Conservation (phyloP, 1,139 yeast species). For the Blastobotrys ciferrii region DNA sequence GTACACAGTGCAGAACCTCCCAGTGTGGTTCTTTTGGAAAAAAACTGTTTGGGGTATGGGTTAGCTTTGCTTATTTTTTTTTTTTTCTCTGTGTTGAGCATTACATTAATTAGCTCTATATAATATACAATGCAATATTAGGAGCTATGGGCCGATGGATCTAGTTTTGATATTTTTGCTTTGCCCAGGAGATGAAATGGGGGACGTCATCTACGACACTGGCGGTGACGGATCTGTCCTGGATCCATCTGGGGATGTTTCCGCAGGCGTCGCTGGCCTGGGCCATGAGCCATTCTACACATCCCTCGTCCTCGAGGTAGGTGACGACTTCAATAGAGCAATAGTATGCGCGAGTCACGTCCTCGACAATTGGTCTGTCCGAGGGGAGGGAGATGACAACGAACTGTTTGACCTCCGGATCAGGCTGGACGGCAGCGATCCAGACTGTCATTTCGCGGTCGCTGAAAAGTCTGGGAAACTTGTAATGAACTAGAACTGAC, state of each 20-base stretch:
- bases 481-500: constrained; percentile 43
- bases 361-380: constrained; percentile 25
- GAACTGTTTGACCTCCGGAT: constrained; percentile 40
- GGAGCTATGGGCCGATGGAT: no score
- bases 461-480: constrained; percentile 49
- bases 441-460: constrained; percentile 59
- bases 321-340: constrained; percentile 58
- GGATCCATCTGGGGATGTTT: constrained; percentile 60
- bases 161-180: constrained; percentile 19
- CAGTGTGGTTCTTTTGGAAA: no score
- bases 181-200: constrained; percentile 52
- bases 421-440: constrained; percentile 37
- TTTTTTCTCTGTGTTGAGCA: no score
- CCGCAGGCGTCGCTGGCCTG: constrained; percentile 69
- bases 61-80: no score
- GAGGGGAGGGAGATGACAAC: constrained; percentile 54
- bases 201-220: constrained; percentile 71
- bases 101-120: no score
- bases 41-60: no score
- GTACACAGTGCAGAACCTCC: no score
- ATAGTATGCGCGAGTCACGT: constrained; percentile 41
- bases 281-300: constrained; percentile 62
- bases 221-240: constrained; percentile 52
- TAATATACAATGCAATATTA: not conserved
- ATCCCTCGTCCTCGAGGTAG: constrained; percentile 40